These are phyloP conservation scores for Parietaria judaica DNA, from an alignment of 306 rosid genomes.

Conservation along the genomic window DNA sequence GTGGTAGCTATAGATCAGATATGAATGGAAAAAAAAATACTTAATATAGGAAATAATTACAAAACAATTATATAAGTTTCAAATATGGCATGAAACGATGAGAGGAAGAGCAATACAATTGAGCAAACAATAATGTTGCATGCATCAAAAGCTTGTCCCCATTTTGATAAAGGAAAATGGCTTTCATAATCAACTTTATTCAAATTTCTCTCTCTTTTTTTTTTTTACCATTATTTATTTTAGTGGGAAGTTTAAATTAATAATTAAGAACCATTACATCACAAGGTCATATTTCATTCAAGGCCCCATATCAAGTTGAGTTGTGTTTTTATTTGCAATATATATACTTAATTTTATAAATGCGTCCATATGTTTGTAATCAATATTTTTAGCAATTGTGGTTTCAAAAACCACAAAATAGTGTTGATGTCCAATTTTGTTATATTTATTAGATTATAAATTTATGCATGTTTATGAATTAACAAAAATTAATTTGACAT, in stretches of 20 bases:
- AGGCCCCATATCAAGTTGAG: not conserved
- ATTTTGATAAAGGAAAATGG: not conserved
- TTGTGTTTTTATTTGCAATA: not conserved
- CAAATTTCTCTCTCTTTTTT: not conserved
- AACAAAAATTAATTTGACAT: too few relatives aligned
- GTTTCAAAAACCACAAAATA: too few relatives aligned
- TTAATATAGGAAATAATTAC: not conserved
- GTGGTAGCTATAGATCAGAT: not conserved
- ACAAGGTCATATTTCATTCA: not conserved
- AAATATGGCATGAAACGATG: too few relatives aligned
- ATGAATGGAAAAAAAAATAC: too few relatives aligned
- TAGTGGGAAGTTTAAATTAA: not conserved
- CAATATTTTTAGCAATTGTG: too few relatives aligned
- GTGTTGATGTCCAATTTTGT: too few relatives aligned
- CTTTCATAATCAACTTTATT: not conserved
- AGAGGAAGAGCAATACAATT: too few relatives aligned
- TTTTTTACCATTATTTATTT: not conserved
- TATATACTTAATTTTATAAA: not conserved
- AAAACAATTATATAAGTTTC: not conserved
- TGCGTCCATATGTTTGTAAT: not conserved
- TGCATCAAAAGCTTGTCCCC: not conserved
- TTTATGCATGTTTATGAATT: too few relatives aligned
- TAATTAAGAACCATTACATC: not conserved
- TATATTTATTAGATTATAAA: too few relatives aligned
- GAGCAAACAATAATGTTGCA: not conserved